Evolutionary conservation across 176 grass and related monocot species (phyloP).

Genomic region (Musa troglodytarum): DNA sequence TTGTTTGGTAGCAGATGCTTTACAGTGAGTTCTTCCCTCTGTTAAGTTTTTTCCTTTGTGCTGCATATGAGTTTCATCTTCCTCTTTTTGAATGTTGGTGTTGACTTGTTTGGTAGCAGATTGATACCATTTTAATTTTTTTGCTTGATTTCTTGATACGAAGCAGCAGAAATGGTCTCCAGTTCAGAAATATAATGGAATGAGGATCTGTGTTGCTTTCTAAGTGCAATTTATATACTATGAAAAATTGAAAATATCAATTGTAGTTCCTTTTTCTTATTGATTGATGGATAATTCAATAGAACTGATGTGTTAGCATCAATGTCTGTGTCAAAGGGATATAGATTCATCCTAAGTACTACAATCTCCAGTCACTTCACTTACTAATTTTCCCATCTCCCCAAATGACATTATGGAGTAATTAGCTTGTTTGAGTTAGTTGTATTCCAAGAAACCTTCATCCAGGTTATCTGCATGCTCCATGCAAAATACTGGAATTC

Average conservation of each 20-base stretch:
- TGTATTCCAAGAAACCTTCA: not conserved
- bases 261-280: not conserved
- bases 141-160: not conserved
- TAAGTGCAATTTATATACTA: not conserved
- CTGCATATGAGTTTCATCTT: not conserved
- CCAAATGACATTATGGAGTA: not conserved
- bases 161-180: not conserved
- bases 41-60: no score
- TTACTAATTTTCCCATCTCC: not conserved
- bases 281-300: not conserved
- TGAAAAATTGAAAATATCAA: not conserved
- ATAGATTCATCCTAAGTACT: no score
- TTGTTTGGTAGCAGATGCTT: not conserved
- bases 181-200: not conserved
- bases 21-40: no score
- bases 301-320: not conserved
- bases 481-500: not conserved
- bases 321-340: no score
- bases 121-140: not conserved
- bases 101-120: not conserved
- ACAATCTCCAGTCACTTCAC: no score
- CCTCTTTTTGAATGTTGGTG: not conserved
- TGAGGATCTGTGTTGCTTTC: not conserved
- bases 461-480: not conserved
- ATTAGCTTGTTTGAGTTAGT: not conserved